Base-by-base conservation (phyloP, 208 protist genomes). In the Herpetomonas tarakana region DNA sequence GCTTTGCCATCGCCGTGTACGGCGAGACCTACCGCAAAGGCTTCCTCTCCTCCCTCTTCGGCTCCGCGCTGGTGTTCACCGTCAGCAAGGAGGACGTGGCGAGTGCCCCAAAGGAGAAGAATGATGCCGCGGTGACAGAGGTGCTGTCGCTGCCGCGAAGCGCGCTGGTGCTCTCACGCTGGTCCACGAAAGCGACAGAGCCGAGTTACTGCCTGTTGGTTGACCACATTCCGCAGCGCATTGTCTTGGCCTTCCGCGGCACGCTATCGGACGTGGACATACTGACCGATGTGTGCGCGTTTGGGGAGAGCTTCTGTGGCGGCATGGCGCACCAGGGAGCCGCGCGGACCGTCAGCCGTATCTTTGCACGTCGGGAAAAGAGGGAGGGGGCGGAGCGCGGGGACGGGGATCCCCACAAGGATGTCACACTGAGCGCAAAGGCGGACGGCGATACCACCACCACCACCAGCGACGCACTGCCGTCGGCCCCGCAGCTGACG, bases 201-300 rank as follows among this genome's bases (percentile, higher is more conserved):
- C 67, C 79, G 41, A 90, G 70, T 58, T 90, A 86, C 65, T 60
- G 47, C 12, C 58, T 86, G 12, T 53, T 86, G 9, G 60, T 84
- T 16, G 78, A 90, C 41, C 65, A 84, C 55, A 51, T 44, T n/a
- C 41, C 69, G 19, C 57, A 53, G 27, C 67, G 69, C 53, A 82
- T 90, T 35, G 76, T 90, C 22, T 60, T 86, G 19, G 41, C 76
- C 2, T 90, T 90, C 57, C 75, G 83, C 6, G 83, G 83, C n/a
- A 86, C 78, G 30, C 47, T 86, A 27, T 75, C 63, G 31, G 72
- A 81, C 44, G 70, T 62, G 11, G 83, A 90, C 47, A 73, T 90
- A 19, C 65, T 86, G 41, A 84, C 73, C 21, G 83, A 90, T 49
- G 54, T 82, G 19, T 82, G 76, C 50, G 83, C 76, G 2, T 58